Base-by-base conservation (phyloP, 2,329 filamentous ascomycete species). In the Ophiocordyceps camponoti-floridani region DNA sequence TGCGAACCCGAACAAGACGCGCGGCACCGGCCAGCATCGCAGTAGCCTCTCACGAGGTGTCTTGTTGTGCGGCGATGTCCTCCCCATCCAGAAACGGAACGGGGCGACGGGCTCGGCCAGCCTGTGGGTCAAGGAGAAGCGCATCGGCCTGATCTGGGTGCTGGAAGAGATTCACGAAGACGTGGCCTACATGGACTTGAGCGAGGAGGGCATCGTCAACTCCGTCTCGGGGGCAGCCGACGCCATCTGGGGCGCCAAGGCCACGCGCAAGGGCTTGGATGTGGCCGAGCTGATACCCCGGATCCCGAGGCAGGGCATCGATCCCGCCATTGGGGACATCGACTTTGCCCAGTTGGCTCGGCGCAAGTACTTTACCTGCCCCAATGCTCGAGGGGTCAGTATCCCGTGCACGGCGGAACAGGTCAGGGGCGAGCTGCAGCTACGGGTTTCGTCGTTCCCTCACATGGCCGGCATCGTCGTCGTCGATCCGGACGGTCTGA, bases 61-160 rank as follows among this genome's bases (percentile, higher is more conserved):
- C 26, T 63, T 98, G 44, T 72, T 98, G 1, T 98, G 91, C 53
- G 91, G 91, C 40, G 91, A 98, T 59, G 89, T 98, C n/a, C 86
- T 98, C 16, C 91, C 91, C 0, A 98, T 98, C 47, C 84, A 88
- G 59, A 98, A 96, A 63, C 78, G 91, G 48, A 94, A 98, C 55
- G 91, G 91, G 4, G 76, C 82, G 11, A 89, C 82, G 4, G 91
- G 91, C 2, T 88, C 91, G 47, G 91, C 91, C 35, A 96, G 88
- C 62, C 67, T 98, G 37, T 98, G 91, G 91, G 91, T 98, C 4
- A 98, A 98, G 66, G 91, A 98, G 62, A 98, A 98, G 62, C 77
- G 82, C 43, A 79, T 86, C 44, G 88, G 89, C 10, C 65, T 98
- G 47, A 96, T 98, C 48, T 98, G 91, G 91, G 91, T 98, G 9